Percentiles rank a stretch among this genome's conserved stretches.
Conservation (phyloP, 2,329 filamentous ascomycete species). For the Claviceps purpurea region DNA sequence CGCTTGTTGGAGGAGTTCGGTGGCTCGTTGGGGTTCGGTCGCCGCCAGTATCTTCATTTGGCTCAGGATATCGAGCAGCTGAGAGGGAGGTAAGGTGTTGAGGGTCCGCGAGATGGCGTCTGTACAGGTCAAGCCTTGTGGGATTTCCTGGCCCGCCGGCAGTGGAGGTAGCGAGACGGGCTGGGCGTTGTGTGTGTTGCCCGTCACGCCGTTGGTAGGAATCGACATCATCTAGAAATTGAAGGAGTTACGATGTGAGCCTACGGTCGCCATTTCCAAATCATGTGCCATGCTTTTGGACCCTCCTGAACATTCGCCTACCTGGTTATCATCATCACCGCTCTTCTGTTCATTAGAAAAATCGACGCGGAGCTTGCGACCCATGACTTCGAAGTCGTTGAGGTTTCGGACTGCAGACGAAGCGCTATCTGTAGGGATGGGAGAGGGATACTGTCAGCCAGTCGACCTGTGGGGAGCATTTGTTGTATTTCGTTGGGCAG, state of each 20-base stretch:
- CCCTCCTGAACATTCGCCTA: background rate
- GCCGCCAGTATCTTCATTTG: conserved; percentile 90
- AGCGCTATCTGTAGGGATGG: conserved; percentile 46
- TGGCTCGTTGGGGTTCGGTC: conserved; percentile 68
- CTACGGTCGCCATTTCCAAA: background rate
- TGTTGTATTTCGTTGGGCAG: no score
- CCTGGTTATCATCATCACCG: conserved; percentile 38
- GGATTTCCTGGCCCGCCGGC: conserved; percentile 72
- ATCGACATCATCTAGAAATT: conserved; percentile 9
- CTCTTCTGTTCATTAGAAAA: conserved; percentile 86
- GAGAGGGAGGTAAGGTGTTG: conserved; percentile 69
- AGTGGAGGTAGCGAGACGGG: conserved; percentile 58
- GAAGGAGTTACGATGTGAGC: background rate
- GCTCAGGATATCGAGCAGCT: conserved; percentile 82
- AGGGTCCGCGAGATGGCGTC: conserved; percentile 91
- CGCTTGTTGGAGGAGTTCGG: conserved; percentile 73
- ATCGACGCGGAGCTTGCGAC: conserved; percentile 84
- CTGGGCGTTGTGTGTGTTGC: conserved; percentile 20
- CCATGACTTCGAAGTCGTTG: conserved; percentile 92
- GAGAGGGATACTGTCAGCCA: conserved; percentile 8
- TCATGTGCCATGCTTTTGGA: background rate
- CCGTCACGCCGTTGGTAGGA: conserved; percentile 20
- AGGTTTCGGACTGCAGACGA: conserved; percentile 90
- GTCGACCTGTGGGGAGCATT: background rate
- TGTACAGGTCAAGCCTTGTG: conserved; percentile 67